Percentiles rank a stretch among this genome's conserved stretches.
phyloP scores from a whole-genome alignment of 1,284 basidiomycete genomes.

The Pulchroboletus neoregius region DNA sequence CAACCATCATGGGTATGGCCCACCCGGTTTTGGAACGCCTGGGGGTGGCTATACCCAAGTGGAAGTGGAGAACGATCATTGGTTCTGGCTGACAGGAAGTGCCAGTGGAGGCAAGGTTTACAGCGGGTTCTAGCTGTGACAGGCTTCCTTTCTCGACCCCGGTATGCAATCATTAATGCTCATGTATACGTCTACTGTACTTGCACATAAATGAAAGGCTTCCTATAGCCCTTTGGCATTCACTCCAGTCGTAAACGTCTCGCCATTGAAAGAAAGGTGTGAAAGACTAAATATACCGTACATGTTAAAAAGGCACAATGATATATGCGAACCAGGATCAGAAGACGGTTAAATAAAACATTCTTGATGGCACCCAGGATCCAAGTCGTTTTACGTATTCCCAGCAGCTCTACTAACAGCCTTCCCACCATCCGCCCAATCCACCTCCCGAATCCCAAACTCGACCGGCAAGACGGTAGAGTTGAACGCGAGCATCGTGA shows the following conservation, averaged over 20 bases:
- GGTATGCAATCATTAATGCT: background rate
- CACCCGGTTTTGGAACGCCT: conserved; percentile 15
- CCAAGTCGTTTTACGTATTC: too few relatives aligned
- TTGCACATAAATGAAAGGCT: background rate
- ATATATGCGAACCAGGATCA: too few relatives aligned
- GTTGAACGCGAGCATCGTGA: conserved; percentile 61
- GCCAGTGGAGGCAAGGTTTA: conserved; percentile 7
- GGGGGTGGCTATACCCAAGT: conserved; percentile 22
- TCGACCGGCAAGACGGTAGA: conserved; percentile 51
- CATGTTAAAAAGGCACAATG: too few relatives aligned
- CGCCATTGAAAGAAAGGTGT: background rate
- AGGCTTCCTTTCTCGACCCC: background rate
- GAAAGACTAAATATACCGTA: too few relatives aligned
- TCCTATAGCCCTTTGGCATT: background rate
- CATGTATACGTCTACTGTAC: too few relatives aligned
- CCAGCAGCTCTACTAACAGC: too few relatives aligned
- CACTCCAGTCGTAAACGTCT: too few relatives aligned
- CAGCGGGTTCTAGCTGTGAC: conserved; percentile 1
- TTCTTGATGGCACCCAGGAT: too few relatives aligned
- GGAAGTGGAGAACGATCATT: conserved; percentile 21
- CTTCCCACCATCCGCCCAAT: too few relatives aligned
- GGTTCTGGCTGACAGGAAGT: conserved; percentile 25
- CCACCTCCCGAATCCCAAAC: conserved; percentile 39
- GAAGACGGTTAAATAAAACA: too few relatives aligned
- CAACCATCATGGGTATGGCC: conserved; percentile 16